Conservation (phyloP, 1,284 basidiomycete genomes). For the Megacollybia platyphylla region DNA sequence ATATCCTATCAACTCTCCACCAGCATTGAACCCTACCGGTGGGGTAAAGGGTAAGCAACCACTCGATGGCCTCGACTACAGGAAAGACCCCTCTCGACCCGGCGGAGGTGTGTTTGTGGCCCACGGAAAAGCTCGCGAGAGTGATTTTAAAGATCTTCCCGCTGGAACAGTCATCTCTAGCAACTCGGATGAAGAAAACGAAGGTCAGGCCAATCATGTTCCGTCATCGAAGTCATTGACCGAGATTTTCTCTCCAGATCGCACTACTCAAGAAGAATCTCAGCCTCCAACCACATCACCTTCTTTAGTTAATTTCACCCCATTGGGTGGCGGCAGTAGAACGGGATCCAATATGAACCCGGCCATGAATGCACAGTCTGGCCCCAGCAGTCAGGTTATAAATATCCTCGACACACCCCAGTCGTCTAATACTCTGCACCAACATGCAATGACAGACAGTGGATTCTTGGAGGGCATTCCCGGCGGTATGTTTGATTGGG, state of each 20-base stretch:
- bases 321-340: constrained; percentile 22
- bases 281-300: constrained; percentile 6
- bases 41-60: constrained; percentile 52
- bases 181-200: constrained; percentile 29
- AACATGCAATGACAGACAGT: constrained; percentile 55
- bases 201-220: constrained; percentile 29
- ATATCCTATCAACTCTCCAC: constrained; percentile 36
- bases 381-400: constrained; percentile 52
- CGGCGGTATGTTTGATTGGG: constrained; percentile 81
- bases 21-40: constrained; percentile 60
- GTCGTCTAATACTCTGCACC: constrained; percentile 39
- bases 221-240: too few species aligned
- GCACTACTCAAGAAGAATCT: constrained; percentile 16
- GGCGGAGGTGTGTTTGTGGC: constrained; percentile 81
- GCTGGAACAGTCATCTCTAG: constrained; percentile 48
- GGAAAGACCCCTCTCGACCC: constrained; percentile 62
- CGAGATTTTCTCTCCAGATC: constrained; percentile 8
- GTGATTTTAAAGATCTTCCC: constrained; percentile 45
- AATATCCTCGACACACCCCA: constrained; percentile 55
- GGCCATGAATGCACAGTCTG: constrained; percentile 32
- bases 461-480: constrained; percentile 72
- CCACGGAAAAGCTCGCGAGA: constrained; percentile 32
- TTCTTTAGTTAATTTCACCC: constrained; percentile 39
- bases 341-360: constrained; percentile 49
- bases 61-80: constrained; percentile 49